Base-by-base conservation (phyloP, 495 filamentous ascomycete species). In the Neurospora terricola region DNA sequence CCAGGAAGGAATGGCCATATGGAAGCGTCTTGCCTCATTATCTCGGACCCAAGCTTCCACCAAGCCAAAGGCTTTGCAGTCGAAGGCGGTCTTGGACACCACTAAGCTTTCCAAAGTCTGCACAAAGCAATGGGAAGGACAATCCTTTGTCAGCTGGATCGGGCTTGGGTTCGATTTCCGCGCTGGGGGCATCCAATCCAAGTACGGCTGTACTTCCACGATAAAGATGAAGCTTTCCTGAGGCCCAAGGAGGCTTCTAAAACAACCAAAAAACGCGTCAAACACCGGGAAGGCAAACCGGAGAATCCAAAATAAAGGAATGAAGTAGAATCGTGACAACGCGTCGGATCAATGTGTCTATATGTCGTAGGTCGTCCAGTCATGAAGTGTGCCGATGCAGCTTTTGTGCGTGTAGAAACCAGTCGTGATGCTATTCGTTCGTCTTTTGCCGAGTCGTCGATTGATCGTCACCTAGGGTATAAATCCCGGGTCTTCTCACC, bases 381-480 rank as follows among this genome's bases (percentile, higher is more conserved):
- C 27, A 66, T 66, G 27, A 66, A 34, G 16, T 66, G 7, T 66
- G 69, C 69, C 38, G 40, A 42, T 42, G 38, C 30, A 42, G 69
- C 69, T 45, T 42, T 23, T 34, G 69, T 38, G 30, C 69, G 69
- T 38, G 40, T 37, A 71, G 38, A 38, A 42, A 71, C 54, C 54
- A 66, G 54, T 66, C 27, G 54, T 66, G 27, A 66, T 66, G 54
- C 54, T 66, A 66, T 70, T 27, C 69, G 34, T 70, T 39, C 34
- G 34, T 37, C 38, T 39, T 70, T 66, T 34, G 27, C 54, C 36
- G 54, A 69, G 34, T 11, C 30, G 48, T 69, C 48, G 74, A 72
- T 76, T 75, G 70, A 69, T 70, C 48, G 30, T 66, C 72, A 72
- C 75, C 75, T 72, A 76, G 38, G 77, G 76, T 80, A 80, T 80